Evolutionary conservation across 768 basidiomycete species (phyloP).

Genomic region (Mycena indigotica): DNA sequence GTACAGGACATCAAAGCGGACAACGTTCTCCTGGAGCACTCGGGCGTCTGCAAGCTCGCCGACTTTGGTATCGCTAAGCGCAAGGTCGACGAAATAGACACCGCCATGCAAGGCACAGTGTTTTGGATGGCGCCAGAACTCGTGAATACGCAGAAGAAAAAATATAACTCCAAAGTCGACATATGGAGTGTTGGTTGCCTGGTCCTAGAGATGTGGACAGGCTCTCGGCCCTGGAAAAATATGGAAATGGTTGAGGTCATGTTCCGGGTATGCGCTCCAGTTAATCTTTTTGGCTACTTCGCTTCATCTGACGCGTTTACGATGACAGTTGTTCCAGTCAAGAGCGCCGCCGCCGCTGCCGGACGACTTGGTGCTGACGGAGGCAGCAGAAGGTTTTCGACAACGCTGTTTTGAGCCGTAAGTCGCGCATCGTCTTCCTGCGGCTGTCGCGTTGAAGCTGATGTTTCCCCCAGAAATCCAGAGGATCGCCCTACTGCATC

Average conservation of each 20-base stretch:
- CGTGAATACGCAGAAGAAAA: conserved; percentile 81
- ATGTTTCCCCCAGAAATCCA: conserved; percentile 61
- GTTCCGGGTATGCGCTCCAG: conserved; percentile 76
- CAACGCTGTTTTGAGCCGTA: conserved; percentile 88
- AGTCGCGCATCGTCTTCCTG: conserved; percentile 29
- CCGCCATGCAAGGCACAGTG: conserved; percentile 96
- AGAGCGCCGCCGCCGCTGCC: conserved; percentile 89
- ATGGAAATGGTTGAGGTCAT: conserved; percentile 91
- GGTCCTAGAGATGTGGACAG: conserved; percentile 98
- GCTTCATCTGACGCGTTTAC: background rate
- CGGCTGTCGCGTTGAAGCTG: conserved; percentile 2
- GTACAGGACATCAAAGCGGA: conserved; percentile 93
- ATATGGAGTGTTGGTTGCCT: conserved; percentile 99
- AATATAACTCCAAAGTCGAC: conserved; percentile 96
- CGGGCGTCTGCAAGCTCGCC: conserved; percentile 94
- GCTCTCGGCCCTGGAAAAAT: conserved; percentile 91
- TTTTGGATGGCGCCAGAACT: conserved; percentile 99
- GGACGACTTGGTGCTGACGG: conserved; percentile 74
- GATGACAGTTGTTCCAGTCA: conserved; percentile 76
- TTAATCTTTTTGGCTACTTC: background rate
- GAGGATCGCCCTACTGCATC: conserved; percentile 78
- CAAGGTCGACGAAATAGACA: conserved; percentile 85
- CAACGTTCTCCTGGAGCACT: conserved; percentile 95
- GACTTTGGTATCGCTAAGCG: conserved; percentile 98
- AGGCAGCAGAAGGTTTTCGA: conserved; percentile 83